Percentiles rank a stretch among this genome's conserved stretches.
Conservation (phyloP, 352 stramenopile genomes). For the Pythium dissotocum region DNA sequence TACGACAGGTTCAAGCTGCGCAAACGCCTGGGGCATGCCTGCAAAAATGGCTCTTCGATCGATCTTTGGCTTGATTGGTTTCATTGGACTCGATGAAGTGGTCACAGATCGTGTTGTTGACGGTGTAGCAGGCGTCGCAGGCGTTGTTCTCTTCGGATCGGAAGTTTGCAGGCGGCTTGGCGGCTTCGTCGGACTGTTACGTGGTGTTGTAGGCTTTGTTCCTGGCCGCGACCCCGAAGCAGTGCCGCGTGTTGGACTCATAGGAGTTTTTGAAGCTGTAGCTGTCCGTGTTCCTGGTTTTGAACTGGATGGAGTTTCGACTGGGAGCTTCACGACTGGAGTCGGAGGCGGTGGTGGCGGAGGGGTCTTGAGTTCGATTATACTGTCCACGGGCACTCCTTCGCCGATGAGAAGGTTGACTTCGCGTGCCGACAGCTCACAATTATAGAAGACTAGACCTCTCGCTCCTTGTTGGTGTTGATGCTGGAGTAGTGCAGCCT, state of each 20-base stretch:
- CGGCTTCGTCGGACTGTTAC: conserved; percentile 15
- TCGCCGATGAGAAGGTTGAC: conserved; percentile 47
- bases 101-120: neutral
- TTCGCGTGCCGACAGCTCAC: conserved; percentile 44
- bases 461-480: conserved; percentile 29
- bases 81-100: conserved; percentile 17
- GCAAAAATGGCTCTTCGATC: conserved; percentile 36
- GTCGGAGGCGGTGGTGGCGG: neutral
- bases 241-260: conserved; percentile 5
- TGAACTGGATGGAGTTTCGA: neutral
- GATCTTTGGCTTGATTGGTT: conserved; percentile 19
- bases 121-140: neutral
- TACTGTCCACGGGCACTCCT: conserved; percentile 51
- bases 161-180: conserved; percentile 3
- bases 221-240: conserved; percentile 1
- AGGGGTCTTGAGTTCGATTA: conserved; percentile 49
- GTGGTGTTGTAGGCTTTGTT: conserved; percentile 6
- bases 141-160: conserved; percentile 4
- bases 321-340: neutral
- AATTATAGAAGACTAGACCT: conserved; percentile 64
- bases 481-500: conserved; percentile 10
- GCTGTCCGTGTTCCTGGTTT: neutral
- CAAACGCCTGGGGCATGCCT: conserved; percentile 41
- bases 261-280: neutral
- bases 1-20: conserved; percentile 32